phyloP scores from a whole-genome alignment of 768 basidiomycete genomes.

The Termitomyces titanicus region DNA sequence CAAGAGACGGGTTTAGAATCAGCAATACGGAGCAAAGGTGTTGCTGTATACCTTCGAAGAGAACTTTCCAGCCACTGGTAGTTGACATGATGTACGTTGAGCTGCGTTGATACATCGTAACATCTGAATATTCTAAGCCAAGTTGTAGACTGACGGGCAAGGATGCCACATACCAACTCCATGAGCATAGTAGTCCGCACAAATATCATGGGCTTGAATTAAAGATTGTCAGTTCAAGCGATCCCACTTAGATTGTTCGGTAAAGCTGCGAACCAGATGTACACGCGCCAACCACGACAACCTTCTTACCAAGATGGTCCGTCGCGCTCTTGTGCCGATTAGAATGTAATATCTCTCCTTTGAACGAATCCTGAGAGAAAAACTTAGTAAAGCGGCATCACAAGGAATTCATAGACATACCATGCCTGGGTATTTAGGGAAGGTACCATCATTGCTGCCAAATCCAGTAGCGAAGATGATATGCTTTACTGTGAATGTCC shows the following conservation, averaged over 20 bases:
- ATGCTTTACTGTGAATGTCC: slow-evolving; percentile 42
- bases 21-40: not conserved
- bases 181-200: slow-evolving; percentile 37
- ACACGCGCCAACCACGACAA: slow-evolving; percentile 64
- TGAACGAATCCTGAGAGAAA: slow-evolving; percentile 46
- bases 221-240: slow-evolving; percentile 5
- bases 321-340: slow-evolving; percentile 48
- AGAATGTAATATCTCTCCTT: slow-evolving; percentile 62
- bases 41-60: slow-evolving; percentile 22
- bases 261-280: slow-evolving; percentile 40
- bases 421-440: slow-evolving; percentile 46
- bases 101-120: slow-evolving; percentile 57
- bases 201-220: slow-evolving; percentile 39
- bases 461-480: slow-evolving; percentile 51
- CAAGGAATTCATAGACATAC: slow-evolving; percentile 18
- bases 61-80: slow-evolving; percentile 16
- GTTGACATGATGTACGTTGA: slow-evolving; percentile 26
- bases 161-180: slow-evolving; percentile 32
- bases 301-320: slow-evolving; percentile 65
- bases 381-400: not conserved
- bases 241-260: not conserved
- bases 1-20: not conserved
- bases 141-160: not conserved
- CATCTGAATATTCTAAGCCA: slow-evolving; percentile 28
- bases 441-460: slow-evolving; percentile 36